Percentiles rank a stretch among this genome's conserved stretches.
Evolutionary conservation across 164 flowering plant genomes (phyloP).

Genomic region (Aristolochia contorta): DNA sequence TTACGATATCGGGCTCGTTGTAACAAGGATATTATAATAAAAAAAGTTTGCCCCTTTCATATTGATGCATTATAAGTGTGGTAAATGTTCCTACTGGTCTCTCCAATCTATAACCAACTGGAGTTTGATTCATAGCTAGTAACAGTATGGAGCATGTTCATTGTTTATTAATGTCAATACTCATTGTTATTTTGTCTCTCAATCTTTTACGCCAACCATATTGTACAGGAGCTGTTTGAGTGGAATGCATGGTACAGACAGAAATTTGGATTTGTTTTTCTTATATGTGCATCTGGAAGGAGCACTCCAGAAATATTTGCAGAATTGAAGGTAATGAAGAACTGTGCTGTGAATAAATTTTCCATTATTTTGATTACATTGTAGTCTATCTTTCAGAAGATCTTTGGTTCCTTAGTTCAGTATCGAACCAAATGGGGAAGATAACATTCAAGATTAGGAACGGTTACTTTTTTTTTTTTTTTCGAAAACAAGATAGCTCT

Average conservation of each 20-base stretch:
- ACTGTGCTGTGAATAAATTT: too few relatives aligned
- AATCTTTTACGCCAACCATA: not conserved
- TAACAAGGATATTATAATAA: too few relatives aligned
- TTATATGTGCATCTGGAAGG: conserved; percentile 90
- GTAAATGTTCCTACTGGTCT: too few relatives aligned
- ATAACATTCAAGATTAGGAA: too few relatives aligned
- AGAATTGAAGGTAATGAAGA: conserved; percentile 53
- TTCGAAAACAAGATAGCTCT: too few relatives aligned
- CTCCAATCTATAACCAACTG: too few relatives aligned
- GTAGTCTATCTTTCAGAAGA: too few relatives aligned
- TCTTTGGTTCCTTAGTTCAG: too few relatives aligned
- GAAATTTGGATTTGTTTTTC: conserved; percentile 86
- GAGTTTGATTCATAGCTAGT: too few relatives aligned
- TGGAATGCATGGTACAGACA: conserved; percentile 70
- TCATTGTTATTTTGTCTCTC: not conserved
- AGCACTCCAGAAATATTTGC: conserved; percentile 68
- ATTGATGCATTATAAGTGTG: not conserved
- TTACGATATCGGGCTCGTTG: too few relatives aligned
- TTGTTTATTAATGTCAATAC: not conserved
- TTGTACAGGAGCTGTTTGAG: conserved; percentile 54
- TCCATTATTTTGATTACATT: too few relatives aligned
- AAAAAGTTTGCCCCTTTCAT: too few relatives aligned
- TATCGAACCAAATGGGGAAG: not conserved
- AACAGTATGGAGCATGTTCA: not conserved
- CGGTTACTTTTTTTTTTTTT: not conserved